Percentiles rank a stretch among this genome's conserved stretches.
Conservation (phyloP, 768 basidiomycete species). For the Leccinum subtestaceum region DNA sequence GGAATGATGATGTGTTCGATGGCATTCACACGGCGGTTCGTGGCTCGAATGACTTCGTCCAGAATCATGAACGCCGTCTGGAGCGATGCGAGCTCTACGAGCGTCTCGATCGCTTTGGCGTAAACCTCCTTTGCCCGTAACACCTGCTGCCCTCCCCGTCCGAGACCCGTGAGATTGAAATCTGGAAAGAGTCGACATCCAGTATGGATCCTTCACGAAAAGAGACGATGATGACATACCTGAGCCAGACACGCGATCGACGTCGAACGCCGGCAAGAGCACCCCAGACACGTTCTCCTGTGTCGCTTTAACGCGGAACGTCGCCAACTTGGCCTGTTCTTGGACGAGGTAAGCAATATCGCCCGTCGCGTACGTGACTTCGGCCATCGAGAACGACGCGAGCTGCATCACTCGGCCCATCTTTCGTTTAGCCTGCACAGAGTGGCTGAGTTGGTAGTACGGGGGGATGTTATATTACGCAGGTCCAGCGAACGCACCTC, state of each 20-base stretch:
- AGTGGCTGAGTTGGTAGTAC: not conserved
- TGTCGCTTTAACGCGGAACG: conserved; percentile 90
- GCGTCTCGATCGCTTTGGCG: conserved; percentile 93
- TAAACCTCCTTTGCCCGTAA: conserved; percentile 95
- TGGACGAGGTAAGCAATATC: conserved; percentile 98
- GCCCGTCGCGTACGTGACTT: conserved; percentile 96
- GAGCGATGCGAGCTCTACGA: conserved; percentile 94
- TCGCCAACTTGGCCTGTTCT: conserved; percentile 87
- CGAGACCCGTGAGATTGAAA: conserved; percentile 95
- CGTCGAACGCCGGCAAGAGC: conserved; percentile 91
- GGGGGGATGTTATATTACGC: not conserved
- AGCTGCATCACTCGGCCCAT: conserved; percentile 99
- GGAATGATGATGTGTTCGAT: conserved; percentile 98
- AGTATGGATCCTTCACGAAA: not conserved
- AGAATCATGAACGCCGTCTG: conserved; percentile 98
- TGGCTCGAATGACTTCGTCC: conserved; percentile 98
- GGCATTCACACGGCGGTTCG: conserved; percentile 97
- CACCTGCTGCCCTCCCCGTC: conserved; percentile 95
- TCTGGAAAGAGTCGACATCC: conserved; percentile 45
- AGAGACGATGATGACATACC: conserved; percentile 43
- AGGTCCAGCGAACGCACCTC: conserved; percentile 70
- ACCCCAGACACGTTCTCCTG: conserved; percentile 99
- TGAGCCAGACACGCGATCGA: conserved; percentile 79
- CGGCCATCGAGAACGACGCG: conserved; percentile 97
- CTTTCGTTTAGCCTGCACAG: conserved; percentile 86